Conservation (phyloP, 306 rosid species). For the Senna tora region DNA sequence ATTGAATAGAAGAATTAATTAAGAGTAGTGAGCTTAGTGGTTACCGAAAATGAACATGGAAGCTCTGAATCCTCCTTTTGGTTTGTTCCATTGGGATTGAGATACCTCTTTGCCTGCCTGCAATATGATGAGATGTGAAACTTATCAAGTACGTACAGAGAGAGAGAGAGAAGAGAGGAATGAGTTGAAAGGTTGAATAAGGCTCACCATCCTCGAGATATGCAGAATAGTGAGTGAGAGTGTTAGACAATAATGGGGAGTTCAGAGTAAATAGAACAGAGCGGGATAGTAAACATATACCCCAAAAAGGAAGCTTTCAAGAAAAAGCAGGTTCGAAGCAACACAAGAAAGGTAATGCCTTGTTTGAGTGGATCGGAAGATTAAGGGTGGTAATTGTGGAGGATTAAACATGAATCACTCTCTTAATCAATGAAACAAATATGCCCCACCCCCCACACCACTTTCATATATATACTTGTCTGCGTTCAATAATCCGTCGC, state of each 20-base stretch:
- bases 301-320: constrained; percentile 45
- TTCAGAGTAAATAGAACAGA: constrained; percentile 26
- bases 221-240: too few relatives aligned
- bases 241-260: constrained; percentile 29
- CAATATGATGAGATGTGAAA: constrained; percentile 21
- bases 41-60: constrained; percentile 72
- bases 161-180: background rate
- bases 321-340: constrained; percentile 12
- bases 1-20: background rate
- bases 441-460: constrained; percentile 50
- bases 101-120: constrained; percentile 53
- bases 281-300: constrained; percentile 38
- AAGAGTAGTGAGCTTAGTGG: background rate
- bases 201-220: constrained; percentile 49
- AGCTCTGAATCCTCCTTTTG: constrained; percentile 77
- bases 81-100: constrained; percentile 39
- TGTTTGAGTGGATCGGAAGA: too few relatives aligned
- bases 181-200: constrained; percentile 1
- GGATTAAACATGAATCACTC: constrained; percentile 16
- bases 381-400: constrained; percentile 32
- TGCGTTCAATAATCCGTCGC: constrained; percentile 25
- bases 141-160: background rate
- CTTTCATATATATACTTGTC: constrained; percentile 41
- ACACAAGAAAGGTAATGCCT: too few relatives aligned
- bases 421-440: constrained; percentile 35